phyloP scores from a whole-genome alignment of 768 basidiomycete genomes.

The Daedalea quercina region DNA sequence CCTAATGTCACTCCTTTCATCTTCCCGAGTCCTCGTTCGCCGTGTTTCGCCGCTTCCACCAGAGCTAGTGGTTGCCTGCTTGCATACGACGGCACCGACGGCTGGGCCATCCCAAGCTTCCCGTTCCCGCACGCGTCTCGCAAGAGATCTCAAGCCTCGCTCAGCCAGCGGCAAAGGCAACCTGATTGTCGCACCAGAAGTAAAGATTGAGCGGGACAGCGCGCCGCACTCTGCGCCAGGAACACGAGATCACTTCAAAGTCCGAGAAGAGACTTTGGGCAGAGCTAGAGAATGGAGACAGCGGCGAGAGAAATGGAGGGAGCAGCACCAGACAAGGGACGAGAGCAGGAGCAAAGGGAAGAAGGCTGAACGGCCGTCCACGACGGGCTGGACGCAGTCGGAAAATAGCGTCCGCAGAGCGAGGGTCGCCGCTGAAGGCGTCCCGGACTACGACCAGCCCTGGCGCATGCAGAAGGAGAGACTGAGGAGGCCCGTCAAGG shows the following conservation, averaged over 20 bases:
- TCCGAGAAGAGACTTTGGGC: not conserved
- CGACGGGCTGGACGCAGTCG: not conserved
- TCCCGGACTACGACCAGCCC: not conserved
- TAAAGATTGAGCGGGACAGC: slow-evolving; percentile 10
- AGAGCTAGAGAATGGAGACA: not conserved
- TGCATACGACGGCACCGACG: slow-evolving; percentile 11
- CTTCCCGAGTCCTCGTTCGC: slow-evolving; percentile 7
- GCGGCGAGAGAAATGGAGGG: not conserved
- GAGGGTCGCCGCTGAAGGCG: not conserved
- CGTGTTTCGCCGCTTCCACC: slow-evolving; percentile 5
- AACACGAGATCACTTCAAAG: slow-evolving; percentile 3
- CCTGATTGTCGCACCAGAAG: slow-evolving; percentile 15
- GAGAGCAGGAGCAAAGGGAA: not conserved
- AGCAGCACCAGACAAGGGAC: not conserved
- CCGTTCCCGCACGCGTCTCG: slow-evolving; percentile 18
- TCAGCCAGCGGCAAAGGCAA: not conserved
- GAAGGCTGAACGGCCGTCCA: not conserved
- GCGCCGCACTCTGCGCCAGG: slow-evolving; percentile 14
- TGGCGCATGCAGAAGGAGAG: not conserved
- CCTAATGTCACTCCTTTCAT: slow-evolving; percentile 11
- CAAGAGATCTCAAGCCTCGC: slow-evolving; percentile 15
- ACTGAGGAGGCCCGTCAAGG: not conserved
- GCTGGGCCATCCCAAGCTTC: not conserved
- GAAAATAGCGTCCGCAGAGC: not conserved
- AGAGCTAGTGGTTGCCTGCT: slow-evolving; percentile 11